These are phyloP conservation scores for Cryptococcus sp. DNA, from an alignment of 1,284 basidiomycete species.

Conservation along the genomic window DNA sequence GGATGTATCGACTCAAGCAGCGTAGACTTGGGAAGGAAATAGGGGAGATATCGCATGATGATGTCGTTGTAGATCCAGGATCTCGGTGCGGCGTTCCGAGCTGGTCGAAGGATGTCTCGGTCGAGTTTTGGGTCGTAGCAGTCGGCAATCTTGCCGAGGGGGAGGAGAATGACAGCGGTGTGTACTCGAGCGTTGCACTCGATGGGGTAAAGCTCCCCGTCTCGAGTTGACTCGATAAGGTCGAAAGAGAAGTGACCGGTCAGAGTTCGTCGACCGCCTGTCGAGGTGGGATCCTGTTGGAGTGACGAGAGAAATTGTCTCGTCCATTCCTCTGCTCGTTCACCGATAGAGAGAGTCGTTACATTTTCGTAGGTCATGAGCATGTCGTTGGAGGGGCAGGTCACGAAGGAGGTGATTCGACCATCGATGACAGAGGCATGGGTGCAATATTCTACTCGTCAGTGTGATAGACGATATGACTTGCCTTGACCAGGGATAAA, in stretches of 20 bases:
- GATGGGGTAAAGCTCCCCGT: conserved; percentile 44
- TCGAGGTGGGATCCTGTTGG: conserved; percentile 20
- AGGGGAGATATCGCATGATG: conserved; percentile 38
- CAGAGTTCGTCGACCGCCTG: conserved; percentile 21
- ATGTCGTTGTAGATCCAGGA: conserved; percentile 46
- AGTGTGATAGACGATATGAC: not conserved
- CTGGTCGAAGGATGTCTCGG: conserved; percentile 21
- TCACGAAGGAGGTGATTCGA: conserved; percentile 46
- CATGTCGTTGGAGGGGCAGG: conserved; percentile 49
- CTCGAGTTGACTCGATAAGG: conserved; percentile 42
- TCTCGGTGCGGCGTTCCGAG: conserved; percentile 18
- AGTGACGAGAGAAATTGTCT: conserved; percentile 37
- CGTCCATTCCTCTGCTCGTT: conserved; percentile 43
- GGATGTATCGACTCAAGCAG: conserved; percentile 21
- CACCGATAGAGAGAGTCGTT: conserved; percentile 33
- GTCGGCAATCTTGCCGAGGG: conserved; percentile 17
- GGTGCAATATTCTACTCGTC: conserved; percentile 45
- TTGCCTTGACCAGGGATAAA: conserved; percentile 34
- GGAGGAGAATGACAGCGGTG: conserved; percentile 46
- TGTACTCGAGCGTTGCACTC: conserved; percentile 50
- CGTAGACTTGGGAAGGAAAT: conserved; percentile 16
- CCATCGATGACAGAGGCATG: conserved; percentile 48
- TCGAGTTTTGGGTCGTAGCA: conserved; percentile 17
- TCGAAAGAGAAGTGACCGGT: conserved; percentile 49
- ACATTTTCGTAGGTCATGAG: conserved; percentile 48